These are phyloP conservation scores for Pogostemon cablin DNA, from an alignment of 257 asterid species.

Conservation along the genomic window DNA sequence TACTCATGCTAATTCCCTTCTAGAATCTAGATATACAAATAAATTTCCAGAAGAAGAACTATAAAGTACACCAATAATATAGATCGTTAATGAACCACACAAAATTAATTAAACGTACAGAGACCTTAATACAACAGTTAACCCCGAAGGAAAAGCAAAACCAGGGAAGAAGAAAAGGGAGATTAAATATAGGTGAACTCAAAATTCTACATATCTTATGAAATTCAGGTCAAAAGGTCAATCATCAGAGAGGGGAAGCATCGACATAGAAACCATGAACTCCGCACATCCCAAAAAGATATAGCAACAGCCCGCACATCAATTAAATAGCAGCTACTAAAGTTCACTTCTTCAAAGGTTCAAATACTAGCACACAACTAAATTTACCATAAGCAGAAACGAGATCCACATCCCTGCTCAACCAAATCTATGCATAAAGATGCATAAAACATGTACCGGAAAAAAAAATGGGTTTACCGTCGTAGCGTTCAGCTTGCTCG, in stretches of 20 bases:
- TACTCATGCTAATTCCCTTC: background rate
- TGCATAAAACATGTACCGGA: slow-evolving; percentile 14
- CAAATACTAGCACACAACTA: background rate
- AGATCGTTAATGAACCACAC: background rate
- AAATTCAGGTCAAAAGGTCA: background rate
- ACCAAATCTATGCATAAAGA: slow-evolving; percentile 21
- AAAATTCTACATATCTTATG: background rate
- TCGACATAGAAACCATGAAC: background rate
- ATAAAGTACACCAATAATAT: background rate
- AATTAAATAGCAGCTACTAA: slow-evolving; percentile 27
- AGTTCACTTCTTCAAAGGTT: slow-evolving; percentile 3
- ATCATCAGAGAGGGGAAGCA: background rate
- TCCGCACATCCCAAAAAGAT: slow-evolving; percentile 11
- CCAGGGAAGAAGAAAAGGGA: background rate
- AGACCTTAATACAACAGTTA: background rate
- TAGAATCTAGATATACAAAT: background rate
- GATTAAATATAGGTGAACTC: background rate
- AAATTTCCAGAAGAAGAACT: background rate
- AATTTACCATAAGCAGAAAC: slow-evolving; percentile 12
- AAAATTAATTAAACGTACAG: background rate
- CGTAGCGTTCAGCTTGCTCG: slow-evolving; percentile 67
- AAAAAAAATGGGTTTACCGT: slow-evolving; percentile 40
- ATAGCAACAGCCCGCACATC: slow-evolving; percentile 18
- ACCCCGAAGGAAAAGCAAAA: background rate
- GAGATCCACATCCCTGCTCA: slow-evolving; percentile 35